Base-by-base conservation (phyloP, 768 basidiomycete genomes). In the Chalciporus chontae region DNA sequence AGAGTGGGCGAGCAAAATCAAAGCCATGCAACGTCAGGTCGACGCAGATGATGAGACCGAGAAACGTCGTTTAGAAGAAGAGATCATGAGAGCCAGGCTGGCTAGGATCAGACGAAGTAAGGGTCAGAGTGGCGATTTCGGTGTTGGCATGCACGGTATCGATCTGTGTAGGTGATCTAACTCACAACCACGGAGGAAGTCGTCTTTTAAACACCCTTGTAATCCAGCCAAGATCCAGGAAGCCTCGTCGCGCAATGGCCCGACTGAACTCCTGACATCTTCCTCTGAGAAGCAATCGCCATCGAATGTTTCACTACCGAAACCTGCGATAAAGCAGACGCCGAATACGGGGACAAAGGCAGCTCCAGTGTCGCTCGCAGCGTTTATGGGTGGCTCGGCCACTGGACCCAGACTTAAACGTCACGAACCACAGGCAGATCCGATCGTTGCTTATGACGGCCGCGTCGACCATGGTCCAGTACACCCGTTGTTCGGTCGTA, bases 21-120 rank as follows among this genome's bases (percentile, higher is more conserved):
- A 84, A 64, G 85, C 81, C 14, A 69, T 91, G 66, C 89, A 90
- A 63, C 78, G 81, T 51, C 86, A 90, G 58, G 84, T 90, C 21
- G 89, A 92, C 54, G 83, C 83, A 13, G 85, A 89, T 53, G 88
- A 90, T 50, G 87, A 88, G 62, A 79, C 76, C 6, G 90, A 92
- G 58, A 81, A 88, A 62, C 79, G 76, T 43, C 75, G 82, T 47
- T 75, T 92, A 2, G 77, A 79, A 59, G 69, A 77, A 48, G 77
- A 78, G 60, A 78, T 91, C 43, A 62, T 63, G 19, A 69, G 74
- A 27, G 76, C 77, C 14, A 61, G 78, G 41, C 54, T 76, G n/a
- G 77, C 77, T 26, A 61, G 78, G 45, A 66, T 62, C 51, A 70
- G 73, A 43, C 66, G 77, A 52, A 71, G 45, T 31, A 60, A 53